Percentiles rank a stretch among this genome's conserved stretches.
phyloP scores from a whole-genome alignment of 2,329 filamentous ascomycete species.

The Xylariaceae sp. region DNA sequence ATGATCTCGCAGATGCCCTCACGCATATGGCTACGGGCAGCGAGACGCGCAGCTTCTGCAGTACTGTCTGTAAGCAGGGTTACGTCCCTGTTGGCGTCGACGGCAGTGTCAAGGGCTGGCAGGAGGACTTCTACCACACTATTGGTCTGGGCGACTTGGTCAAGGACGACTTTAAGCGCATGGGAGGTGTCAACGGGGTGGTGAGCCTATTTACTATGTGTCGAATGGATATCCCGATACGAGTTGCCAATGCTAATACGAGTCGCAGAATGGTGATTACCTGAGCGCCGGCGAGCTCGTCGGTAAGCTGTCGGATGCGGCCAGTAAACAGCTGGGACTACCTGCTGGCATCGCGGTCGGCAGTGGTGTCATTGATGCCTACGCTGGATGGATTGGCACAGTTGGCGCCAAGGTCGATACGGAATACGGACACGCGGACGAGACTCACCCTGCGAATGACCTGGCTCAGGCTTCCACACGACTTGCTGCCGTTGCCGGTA shows the following conservation, averaged over 20 bases:
- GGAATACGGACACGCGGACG: constrained; percentile 60
- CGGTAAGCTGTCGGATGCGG: constrained; percentile 76
- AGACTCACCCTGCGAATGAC: constrained; percentile 69
- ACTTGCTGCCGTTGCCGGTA: constrained; percentile 89
- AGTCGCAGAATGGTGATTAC: constrained; percentile 81
- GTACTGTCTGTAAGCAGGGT: constrained; percentile 94
- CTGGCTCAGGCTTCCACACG: constrained; percentile 89
- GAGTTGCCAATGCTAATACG: constrained; percentile 19
- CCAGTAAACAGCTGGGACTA: constrained; percentile 76
- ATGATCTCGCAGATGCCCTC: constrained; percentile 86
- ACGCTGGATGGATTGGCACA: constrained; percentile 97
- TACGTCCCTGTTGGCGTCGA: constrained; percentile 96
- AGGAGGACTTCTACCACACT: constrained; percentile 82
- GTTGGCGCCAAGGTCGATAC: constrained; percentile 94
- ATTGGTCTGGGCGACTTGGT: constrained; percentile 83
- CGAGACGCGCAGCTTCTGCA: constrained; percentile 90
- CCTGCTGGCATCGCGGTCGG: constrained; percentile 85
- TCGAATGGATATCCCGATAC: neutral
- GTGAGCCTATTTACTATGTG: constrained; percentile 55
- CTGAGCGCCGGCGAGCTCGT: constrained; percentile 88
- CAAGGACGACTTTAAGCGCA: constrained; percentile 82
- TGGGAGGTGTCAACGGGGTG: constrained; percentile 92
- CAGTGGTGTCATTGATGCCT: constrained; percentile 95
- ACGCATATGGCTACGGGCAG: constrained; percentile 91
- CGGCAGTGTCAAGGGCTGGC: constrained; percentile 96